Evolutionary conservation across 352 stramenopile species (phyloP).

Genomic region (Phytophthora pistaciae): DNA sequence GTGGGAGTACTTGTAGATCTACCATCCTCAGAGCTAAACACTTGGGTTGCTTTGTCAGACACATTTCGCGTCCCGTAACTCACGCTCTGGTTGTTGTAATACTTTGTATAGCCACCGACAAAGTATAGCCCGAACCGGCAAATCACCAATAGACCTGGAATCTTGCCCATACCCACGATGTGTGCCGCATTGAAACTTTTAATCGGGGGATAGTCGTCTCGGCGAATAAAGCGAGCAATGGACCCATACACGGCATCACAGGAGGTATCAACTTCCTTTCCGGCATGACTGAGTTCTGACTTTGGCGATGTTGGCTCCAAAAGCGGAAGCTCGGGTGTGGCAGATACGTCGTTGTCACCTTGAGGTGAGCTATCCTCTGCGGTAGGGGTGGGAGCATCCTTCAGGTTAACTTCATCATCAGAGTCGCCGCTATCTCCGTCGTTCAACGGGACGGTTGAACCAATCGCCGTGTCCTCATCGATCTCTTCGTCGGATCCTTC

Average conservation of each 20-base stretch:
- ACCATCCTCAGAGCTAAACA: background rate
- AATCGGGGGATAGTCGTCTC: constrained; percentile 71
- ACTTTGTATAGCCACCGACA: constrained; percentile 68
- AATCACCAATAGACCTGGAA: constrained; percentile 62
- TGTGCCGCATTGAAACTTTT: constrained; percentile 67
- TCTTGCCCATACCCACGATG: constrained; percentile 69
- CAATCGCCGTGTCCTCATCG: constrained; percentile 33
- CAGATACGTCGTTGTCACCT: background rate
- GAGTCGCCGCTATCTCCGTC: constrained; percentile 44
- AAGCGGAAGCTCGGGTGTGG: background rate
- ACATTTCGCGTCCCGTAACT: background rate
- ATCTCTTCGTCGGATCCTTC: constrained; percentile 25
- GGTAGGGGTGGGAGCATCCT: background rate
- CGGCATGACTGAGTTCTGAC: constrained; percentile 1
- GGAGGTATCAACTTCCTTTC: constrained; percentile 56
- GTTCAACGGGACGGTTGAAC: constrained; percentile 5
- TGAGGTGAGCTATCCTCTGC: background rate
- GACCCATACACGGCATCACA: constrained; percentile 61
- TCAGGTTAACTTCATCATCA: constrained; percentile 22
- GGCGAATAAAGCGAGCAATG: constrained; percentile 69
- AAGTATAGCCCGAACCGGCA: constrained; percentile 72
- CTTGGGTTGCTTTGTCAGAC: background rate
- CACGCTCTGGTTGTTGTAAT: constrained; percentile 34
- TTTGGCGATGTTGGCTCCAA: constrained; percentile 27
- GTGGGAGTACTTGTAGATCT: constrained; percentile 12